A percentile compares a stretch with the other conserved stretches of the same genome.
Conservation (phyloP, 2,329 filamentous ascomycete genomes). For the Apiospora saccharicola region DNA sequence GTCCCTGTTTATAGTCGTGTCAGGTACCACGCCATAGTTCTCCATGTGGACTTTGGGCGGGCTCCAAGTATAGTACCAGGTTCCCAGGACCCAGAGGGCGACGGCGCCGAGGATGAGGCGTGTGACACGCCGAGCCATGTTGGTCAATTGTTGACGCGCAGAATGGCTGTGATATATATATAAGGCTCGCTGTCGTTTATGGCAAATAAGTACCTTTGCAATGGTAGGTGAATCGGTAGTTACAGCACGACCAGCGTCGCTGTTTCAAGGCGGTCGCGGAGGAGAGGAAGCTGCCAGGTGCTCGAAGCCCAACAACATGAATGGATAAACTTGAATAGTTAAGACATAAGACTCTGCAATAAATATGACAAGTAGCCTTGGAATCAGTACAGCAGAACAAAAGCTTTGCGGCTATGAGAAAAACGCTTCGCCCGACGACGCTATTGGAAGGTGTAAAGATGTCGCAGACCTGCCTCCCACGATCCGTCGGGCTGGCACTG, state of each 20-base stretch:
- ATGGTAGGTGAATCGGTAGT: neutral
- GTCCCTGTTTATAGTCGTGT: conserved; percentile 25
- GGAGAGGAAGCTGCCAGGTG: neutral
- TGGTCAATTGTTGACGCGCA: neutral
- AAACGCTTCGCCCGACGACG: neutral
- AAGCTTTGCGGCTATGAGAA: neutral
- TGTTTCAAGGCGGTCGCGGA: conserved; percentile 1
- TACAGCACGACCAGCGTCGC: conserved; percentile 18
- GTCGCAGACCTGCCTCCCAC: neutral
- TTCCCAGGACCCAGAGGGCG: conserved; percentile 39
- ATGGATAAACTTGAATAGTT: neutral
- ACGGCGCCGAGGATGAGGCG: conserved; percentile 40
- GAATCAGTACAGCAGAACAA: neutral
- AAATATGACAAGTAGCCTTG: neutral
- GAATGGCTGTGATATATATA: neutral
- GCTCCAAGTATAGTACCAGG: conserved; percentile 42
- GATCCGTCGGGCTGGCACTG: neutral
- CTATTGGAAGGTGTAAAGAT: neutral
- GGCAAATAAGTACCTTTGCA: neutral
- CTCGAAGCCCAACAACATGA: neutral
- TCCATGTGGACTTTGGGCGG: conserved; percentile 16
- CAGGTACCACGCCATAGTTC: conserved; percentile 30
- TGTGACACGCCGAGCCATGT: conserved; percentile 42
- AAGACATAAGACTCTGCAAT: neutral
- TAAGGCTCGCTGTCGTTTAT: neutral